Conservation (phyloP, 2,329 filamentous ascomycete species). For the Neopestalotiopsis sp. region DNA sequence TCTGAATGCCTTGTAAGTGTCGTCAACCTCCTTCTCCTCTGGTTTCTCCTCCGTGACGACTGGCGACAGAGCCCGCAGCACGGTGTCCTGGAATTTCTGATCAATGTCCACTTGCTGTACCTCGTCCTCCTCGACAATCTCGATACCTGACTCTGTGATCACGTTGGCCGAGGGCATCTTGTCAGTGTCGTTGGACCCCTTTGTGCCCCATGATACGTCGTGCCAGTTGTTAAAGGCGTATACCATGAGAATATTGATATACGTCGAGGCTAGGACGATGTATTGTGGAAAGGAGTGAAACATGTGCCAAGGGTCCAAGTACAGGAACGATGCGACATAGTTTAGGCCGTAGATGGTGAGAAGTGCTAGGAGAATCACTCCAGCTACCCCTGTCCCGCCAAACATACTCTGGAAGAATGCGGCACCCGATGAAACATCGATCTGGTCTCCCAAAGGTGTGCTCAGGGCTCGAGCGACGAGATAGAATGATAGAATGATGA, state of each 20-base stretch:
- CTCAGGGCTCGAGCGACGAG: conserved; percentile 87
- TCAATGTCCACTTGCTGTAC: conserved; percentile 94
- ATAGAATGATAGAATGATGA: conserved; percentile 86
- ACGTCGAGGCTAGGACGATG: conserved; percentile 90
- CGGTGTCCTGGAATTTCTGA: conserved; percentile 93
- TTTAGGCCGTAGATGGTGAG: conserved; percentile 96
- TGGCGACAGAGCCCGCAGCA: conserved; percentile 88
- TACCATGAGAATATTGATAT: conserved; percentile 99
- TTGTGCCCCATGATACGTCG: conserved; percentile 99
- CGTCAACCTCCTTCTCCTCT: conserved; percentile 88
- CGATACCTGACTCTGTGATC: conserved; percentile 83
- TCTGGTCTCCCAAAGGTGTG: conserved; percentile 58
- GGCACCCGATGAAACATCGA: conserved; percentile 54
- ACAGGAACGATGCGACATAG: conserved; percentile 95
- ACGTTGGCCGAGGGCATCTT: conserved; percentile 88
- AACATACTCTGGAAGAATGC: conserved; percentile 4
- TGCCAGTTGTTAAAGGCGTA: conserved; percentile 99
- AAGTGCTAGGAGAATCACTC: conserved; percentile 93
- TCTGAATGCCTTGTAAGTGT: conserved; percentile 99
- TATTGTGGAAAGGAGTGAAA: conserved; percentile 97
- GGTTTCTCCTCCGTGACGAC: conserved; percentile 78
- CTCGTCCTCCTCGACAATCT: conserved; percentile 95
- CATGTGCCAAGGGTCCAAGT: conserved; percentile 99
- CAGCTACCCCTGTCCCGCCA: conserved; percentile 48
- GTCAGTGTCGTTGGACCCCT: conserved; percentile 95